Evolutionary conservation across 2,329 filamentous ascomycete species (phyloP).

Genomic region (Fusarium sp.): DNA sequence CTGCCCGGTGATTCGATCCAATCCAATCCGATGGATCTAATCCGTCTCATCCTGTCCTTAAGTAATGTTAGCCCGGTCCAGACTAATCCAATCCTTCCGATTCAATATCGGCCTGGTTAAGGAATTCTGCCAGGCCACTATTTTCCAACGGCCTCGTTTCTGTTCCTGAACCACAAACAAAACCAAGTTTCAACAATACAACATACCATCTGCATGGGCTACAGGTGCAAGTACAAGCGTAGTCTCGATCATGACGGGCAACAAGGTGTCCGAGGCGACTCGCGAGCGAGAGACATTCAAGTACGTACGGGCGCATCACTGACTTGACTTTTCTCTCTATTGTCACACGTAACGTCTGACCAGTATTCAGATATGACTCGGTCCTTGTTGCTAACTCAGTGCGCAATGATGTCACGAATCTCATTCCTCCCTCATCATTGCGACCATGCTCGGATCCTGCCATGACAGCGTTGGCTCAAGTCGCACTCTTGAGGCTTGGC

Average conservation of each 20-base stretch:
- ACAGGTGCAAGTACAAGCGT: background rate
- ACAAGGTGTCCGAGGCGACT: slow-evolving; percentile 37
- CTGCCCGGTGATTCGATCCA: background rate
- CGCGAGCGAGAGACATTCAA: slow-evolving; percentile 52
- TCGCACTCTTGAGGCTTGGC: slow-evolving; percentile 58
- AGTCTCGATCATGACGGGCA: slow-evolving; percentile 16
- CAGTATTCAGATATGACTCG: slow-evolving; percentile 31
- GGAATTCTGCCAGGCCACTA: slow-evolving; percentile 5
- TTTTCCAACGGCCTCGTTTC: slow-evolving; percentile 3
- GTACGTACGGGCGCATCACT: slow-evolving; percentile 28
- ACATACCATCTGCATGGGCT: background rate
- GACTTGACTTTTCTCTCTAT: background rate
- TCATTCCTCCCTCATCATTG: slow-evolving; percentile 43
- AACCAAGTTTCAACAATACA: background rate
- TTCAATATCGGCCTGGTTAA: slow-evolving; percentile 1
- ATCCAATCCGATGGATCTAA: background rate
- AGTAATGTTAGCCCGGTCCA: slow-evolving; percentile 15
- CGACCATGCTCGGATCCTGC: slow-evolving; percentile 51
- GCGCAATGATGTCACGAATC: slow-evolving; percentile 41
- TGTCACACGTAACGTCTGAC: slow-evolving; percentile 4
- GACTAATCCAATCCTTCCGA: slow-evolving; percentile 5
- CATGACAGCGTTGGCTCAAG: slow-evolving; percentile 63
- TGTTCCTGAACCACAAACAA: background rate
- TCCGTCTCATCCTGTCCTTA: background rate
- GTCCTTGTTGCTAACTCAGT: slow-evolving; percentile 28